phyloP scores from a whole-genome alignment of 2,329 filamentous ascomycete species.

The Tolypocladium nubicola region DNA sequence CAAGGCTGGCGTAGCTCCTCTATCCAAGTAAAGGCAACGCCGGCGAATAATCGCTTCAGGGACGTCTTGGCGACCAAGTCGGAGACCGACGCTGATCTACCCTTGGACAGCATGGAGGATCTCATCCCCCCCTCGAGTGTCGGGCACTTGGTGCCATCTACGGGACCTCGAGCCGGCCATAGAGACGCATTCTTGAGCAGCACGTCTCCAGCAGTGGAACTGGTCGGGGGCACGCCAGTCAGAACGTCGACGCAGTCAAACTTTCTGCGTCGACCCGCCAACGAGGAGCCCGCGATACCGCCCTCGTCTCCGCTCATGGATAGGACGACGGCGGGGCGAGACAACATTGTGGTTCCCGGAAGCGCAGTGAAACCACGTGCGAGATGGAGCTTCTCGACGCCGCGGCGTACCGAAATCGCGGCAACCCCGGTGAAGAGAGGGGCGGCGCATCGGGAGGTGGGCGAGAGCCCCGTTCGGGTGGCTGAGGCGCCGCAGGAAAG shows the following conservation, averaged over 20 bases:
- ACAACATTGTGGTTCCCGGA: conserved; percentile 7
- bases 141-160: conserved; percentile 29
- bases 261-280: conserved; percentile 17
- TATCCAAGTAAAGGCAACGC: conserved; percentile 47
- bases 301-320: conserved; percentile 25
- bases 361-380: conserved; percentile 7
- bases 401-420: conserved; percentile 14
- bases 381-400: conserved; percentile 8
- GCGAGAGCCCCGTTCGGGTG: conserved; percentile 6
- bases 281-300: conserved; percentile 17
- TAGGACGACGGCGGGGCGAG: conserved; percentile 10
- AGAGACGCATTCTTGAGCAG: conserved; percentile 18
- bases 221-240: conserved; percentile 20
- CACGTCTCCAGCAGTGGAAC: conserved; percentile 17
- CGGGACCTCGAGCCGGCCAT: conserved; percentile 22
- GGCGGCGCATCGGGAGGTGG: conserved; percentile 7
- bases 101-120: conserved; percentile 15
- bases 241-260: conserved; percentile 11
- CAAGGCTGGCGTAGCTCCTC: conserved; percentile 25
- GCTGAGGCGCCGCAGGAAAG: conserved; percentile 13
- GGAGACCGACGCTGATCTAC: conserved; percentile 10
- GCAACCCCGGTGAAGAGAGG: conserved; percentile 29
- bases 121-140: conserved; percentile 26
- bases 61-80: conserved; percentile 31
- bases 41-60: conserved; percentile 42